Evolutionary conservation across 2,329 filamentous ascomycete species (phyloP), one percentile per base, ranked within the genome.

Genomic region (Penicillium decumbens): DNA sequence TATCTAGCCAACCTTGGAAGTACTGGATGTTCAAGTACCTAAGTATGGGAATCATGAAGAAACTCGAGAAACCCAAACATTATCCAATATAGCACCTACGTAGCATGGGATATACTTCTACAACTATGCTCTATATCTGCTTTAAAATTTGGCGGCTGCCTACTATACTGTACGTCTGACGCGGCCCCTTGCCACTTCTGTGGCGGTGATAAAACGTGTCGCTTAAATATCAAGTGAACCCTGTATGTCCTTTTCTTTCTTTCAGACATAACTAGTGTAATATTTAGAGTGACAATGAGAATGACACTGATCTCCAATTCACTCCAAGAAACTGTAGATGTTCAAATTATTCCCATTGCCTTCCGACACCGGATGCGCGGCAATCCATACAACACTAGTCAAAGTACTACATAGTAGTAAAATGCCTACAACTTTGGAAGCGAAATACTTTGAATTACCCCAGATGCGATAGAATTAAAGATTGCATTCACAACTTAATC

Each of bases 111-210:
- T 18, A 18, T 18, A 18, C 15, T 18, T 18, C 15, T 18, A 18
- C 15, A 18, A 18, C 15, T 2, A 18, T 18, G 15, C 15, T 1
- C 15, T 18, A 18, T 18, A 18, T 18, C 15, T 18, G 15, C 15
- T 18, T 23, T 23, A 23, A 23, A 23, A 23, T 23, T 4, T 37
- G 15, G 15, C 18, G 33, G 33, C 38, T 87, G 86, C 8, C 72
- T 55, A 41, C 33, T 18, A 18, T 18, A 23, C 20, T 23, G 20
- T 23, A 23, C 20, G 45, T 43, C 49, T 57, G 51, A 57, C 54
- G 54, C 54, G 49, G 54, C 54, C 52, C 47, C 32, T 57, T 46
- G 54, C 54, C 54, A 57, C 54, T 52, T 18, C 12, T 57, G 54
- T 55, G 52, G 51, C 54, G 49, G 46, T 52, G 48, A 27, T 35